These are phyloP conservation scores for Psophocarpus tetragonolobus DNA, from an alignment of 306 rosid genomes.

Conservation along the genomic window DNA sequence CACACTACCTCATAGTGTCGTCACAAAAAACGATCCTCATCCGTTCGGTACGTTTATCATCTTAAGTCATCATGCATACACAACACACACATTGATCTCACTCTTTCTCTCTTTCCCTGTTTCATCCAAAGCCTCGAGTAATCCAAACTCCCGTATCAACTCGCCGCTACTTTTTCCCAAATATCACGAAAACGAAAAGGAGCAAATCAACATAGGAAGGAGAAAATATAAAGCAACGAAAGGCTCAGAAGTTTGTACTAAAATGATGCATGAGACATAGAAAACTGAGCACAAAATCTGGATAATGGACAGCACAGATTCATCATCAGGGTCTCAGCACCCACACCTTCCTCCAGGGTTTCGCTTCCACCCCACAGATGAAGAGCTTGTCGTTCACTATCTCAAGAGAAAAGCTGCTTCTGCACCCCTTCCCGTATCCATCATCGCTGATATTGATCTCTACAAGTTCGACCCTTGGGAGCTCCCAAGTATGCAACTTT, in stretches of 20 bases:
- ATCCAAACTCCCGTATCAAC: neutral
- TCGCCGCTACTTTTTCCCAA: slow-evolving; percentile 11
- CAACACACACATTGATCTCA: neutral
- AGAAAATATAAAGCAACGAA: neutral
- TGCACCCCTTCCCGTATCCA: slow-evolving; percentile 43
- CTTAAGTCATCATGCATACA: neutral
- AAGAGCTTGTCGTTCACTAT: slow-evolving; percentile 51
- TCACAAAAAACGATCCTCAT: neutral
- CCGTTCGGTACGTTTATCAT: neutral
- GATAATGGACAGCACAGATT: slow-evolving; percentile 39
- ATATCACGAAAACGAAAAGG: neutral
- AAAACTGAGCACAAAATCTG: neutral
- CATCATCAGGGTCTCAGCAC: slow-evolving; percentile 36
- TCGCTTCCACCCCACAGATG: slow-evolving; percentile 51
- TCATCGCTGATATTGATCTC: slow-evolving; percentile 50
- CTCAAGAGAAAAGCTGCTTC: slow-evolving; percentile 45
- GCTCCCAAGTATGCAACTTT: slow-evolving; percentile 42
- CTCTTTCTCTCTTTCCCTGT: neutral
- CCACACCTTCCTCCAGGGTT: slow-evolving; percentile 46
- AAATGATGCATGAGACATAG: slow-evolving; percentile 29
- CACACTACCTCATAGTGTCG: neutral
- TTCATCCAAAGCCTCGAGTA: neutral
- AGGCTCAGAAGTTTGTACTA: neutral
- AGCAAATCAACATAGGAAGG: neutral
- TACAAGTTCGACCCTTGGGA: slow-evolving; percentile 52